Percentiles rank a stretch among this genome's conserved stretches.
These are phyloP conservation scores for Athelia sp. DNA, from an alignment of 1,284 basidiomycete genomes.

Conservation along the genomic window DNA sequence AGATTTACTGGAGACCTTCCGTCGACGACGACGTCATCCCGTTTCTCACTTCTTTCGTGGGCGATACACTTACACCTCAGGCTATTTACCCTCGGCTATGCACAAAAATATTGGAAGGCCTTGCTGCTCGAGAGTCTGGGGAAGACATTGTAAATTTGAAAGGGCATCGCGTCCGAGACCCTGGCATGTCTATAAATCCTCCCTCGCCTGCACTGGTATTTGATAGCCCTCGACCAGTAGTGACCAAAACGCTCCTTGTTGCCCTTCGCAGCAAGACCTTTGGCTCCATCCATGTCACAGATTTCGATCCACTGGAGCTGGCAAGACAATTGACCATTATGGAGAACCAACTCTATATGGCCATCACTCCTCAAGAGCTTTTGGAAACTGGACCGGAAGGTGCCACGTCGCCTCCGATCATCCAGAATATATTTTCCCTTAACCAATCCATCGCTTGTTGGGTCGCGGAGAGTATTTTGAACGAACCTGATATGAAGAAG, in stretches of 20 bases:
- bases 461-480: conserved; percentile 91
- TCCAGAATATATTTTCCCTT: conserved; percentile 81
- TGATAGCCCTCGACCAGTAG: conserved; percentile 75
- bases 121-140: conserved; percentile 47
- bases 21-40: conserved; percentile 61
- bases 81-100: conserved; percentile 66
- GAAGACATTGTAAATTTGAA: conserved; percentile 45
- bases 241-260: conserved; percentile 77
- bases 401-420: conserved; percentile 58
- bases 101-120: conserved; percentile 63
- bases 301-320: conserved; percentile 90
- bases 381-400: conserved; percentile 76
- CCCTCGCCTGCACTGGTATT: conserved; percentile 39
- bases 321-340: conserved; percentile 94
- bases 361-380: conserved; percentile 85
- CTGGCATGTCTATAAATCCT: conserved; percentile 65
- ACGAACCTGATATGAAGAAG: conserved; percentile 87
- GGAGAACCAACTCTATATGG: conserved; percentile 85
- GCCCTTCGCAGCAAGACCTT: conserved; percentile 58
- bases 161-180: conserved; percentile 60
- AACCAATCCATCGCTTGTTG: conserved; percentile 94
- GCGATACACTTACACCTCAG: conserved; percentile 52
- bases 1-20: conserved; percentile 80
- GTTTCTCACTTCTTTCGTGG: conserved; percentile 58
- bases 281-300: conserved; percentile 65